phyloP scores from a whole-genome alignment of 2,329 filamentous ascomycete species.

The Ophiostoma australiae region DNA sequence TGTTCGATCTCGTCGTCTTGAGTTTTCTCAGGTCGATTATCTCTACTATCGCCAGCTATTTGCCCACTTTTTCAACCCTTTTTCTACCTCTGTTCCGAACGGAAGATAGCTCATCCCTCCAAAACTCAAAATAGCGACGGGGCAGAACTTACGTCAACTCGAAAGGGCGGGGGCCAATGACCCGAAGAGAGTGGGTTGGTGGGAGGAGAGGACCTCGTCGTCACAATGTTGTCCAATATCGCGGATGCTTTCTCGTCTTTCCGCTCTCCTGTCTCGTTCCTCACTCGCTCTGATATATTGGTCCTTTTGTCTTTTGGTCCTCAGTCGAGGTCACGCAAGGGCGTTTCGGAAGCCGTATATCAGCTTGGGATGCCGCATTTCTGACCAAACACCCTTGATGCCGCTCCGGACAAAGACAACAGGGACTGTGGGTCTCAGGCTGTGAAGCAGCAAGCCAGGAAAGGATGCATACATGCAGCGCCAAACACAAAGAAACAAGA shows the following conservation, averaged over 20 bases:
- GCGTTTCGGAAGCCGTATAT: not conserved
- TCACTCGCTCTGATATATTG: not conserved
- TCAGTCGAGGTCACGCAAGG: not conserved
- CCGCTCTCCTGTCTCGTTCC: not conserved
- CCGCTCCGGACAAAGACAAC: not conserved
- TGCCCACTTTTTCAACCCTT: not conserved
- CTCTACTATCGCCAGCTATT: not conserved
- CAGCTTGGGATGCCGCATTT: not conserved
- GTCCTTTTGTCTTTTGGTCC: not conserved
- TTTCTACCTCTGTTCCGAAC: slow-evolving; percentile 7
- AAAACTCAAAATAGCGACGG: slow-evolving; percentile 1
- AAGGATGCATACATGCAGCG: not conserved
- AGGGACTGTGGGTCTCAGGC: not conserved
- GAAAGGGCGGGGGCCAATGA: not conserved
- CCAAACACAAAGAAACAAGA: not conserved
- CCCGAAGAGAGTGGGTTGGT: slow-evolving; percentile 4
- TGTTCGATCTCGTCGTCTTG: not conserved
- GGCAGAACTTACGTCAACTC: not conserved
- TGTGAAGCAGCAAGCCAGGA: not conserved
- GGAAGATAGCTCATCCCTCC: slow-evolving; percentile 6
- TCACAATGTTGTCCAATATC: not conserved
- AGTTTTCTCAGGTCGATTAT: not conserved
- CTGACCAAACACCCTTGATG: not conserved
- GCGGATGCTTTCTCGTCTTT: not conserved
- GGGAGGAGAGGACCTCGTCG: not conserved